These are phyloP conservation scores for Tieghemiomyces parasiticus DNA, from an alignment of 192 early-diverging fungal species.

Conservation along the genomic window DNA sequence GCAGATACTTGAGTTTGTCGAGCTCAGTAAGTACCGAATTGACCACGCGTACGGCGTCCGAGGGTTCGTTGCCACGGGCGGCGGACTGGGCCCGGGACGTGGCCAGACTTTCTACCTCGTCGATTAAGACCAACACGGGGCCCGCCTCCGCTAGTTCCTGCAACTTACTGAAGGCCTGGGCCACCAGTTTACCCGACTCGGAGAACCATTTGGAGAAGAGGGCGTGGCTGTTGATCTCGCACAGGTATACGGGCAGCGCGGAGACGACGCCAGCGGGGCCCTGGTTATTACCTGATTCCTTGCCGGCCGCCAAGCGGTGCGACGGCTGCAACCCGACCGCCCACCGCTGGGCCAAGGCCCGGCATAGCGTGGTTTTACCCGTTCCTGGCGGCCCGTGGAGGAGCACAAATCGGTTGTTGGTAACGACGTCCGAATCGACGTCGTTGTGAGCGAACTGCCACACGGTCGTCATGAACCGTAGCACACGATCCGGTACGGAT, in stretches of 20 bases:
- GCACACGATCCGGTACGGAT: constrained; percentile 15
- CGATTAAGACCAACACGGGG: constrained; percentile 37
- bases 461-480: neutral
- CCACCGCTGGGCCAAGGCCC: constrained; percentile 46
- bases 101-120: constrained; percentile 60
- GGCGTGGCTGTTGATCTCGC: constrained; percentile 60
- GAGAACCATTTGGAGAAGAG: constrained; percentile 67
- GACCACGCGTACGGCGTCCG: constrained; percentile 49
- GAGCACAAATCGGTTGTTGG: constrained; percentile 27
- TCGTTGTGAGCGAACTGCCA: neutral
- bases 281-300: neutral
- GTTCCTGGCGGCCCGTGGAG: constrained; percentile 56
- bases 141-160: constrained; percentile 36
- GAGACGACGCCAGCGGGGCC: neutral
- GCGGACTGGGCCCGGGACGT: constrained; percentile 46
- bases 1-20: constrained; percentile 37
- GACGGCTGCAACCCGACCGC: constrained; percentile 31
- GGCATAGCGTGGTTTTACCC: constrained; percentile 51
- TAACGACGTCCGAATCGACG: constrained; percentile 7
- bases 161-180: constrained; percentile 41
- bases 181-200: constrained; percentile 52
- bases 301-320: neutral
- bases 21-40: constrained; percentile 62
- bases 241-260: constrained; percentile 24
- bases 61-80: constrained; percentile 44